Evolutionary conservation across 2,329 filamentous ascomycete species (phyloP).

Genomic region (Dothideomycetidae sp.): DNA sequence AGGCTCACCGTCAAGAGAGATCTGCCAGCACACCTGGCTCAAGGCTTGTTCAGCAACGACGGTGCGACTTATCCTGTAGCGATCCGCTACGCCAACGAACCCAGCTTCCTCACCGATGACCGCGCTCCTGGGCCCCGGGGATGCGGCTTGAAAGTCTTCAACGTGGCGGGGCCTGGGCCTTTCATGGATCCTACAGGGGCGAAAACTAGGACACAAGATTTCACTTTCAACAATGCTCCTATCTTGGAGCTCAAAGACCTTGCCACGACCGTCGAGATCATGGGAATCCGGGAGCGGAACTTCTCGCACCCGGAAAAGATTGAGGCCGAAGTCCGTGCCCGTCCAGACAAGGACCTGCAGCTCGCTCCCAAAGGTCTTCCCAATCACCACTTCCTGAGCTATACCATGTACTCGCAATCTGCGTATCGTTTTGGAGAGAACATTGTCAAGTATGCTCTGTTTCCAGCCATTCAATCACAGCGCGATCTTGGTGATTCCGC

Average conservation of each 20-base stretch:
- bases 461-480: too few species aligned
- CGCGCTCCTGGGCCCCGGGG: constrained; percentile 14
- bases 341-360: constrained; percentile 21
- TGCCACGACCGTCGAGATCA: constrained; percentile 22
- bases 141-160: constrained; percentile 15
- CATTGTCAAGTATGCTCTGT: constrained; percentile 20
- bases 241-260: constrained; percentile 21
- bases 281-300: constrained; percentile 19
- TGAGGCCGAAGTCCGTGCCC: constrained; percentile 15
- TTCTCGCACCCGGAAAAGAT: constrained; percentile 17
- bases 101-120: constrained; percentile 15
- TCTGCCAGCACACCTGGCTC: constrained; percentile 15
- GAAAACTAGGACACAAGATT: constrained; percentile 19
- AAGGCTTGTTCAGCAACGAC: constrained; percentile 13
- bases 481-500: too few species aligned
- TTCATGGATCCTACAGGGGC: constrained; percentile 11
- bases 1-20: constrained; percentile 14
- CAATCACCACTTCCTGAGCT: constrained; percentile 27
- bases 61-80: constrained; percentile 13
- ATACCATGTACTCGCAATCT: constrained; percentile 20
- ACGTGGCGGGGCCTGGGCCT: constrained; percentile 10
- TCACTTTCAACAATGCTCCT: constrained; percentile 23
- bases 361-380: constrained; percentile 19
- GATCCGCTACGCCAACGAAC: constrained; percentile 16
- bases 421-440: constrained; percentile 20